Base-by-base conservation (phyloP, 208 protist species). In the Acanthamoeba royreba region DNA sequence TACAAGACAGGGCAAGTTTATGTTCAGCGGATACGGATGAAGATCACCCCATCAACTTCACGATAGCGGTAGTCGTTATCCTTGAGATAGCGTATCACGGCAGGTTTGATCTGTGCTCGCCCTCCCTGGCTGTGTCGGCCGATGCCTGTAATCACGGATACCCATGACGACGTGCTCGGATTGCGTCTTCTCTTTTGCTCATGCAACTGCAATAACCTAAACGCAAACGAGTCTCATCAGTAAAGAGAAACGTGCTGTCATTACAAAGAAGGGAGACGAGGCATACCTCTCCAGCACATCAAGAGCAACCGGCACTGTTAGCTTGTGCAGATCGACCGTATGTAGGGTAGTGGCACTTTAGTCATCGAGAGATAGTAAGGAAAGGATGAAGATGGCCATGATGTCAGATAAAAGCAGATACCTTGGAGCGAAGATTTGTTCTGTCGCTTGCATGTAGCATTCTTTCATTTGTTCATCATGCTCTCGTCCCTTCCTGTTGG, bases 61-160 rank as follows among this genome's bases (percentile, higher is more conserved):
- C 33, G 17, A 46, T 40, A 87, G 42, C 28, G 77, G 33, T 87
- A 87, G 42, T 28, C 19, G 47, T 58, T 49, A n/a, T 49, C 77
- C 19, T 19, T 2, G 11, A 87, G 33, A 25, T 87, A 35, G 7
- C 47, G 42, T 35, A 55, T 35, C 77, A 87, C 77, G 22, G 77
- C 77, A 0, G 77, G 77, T 35, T 87, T 87, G 28, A 87, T 87
- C 77, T 58, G 42, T 19, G 77, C 46, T 22, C 47, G 35, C 28
- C 47, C 47, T 49, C 77, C 42, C 43, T 87, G 46, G 33, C 46
- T 61, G 45, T 87, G 77, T 7, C 11, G 49, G 77, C 77, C 77
- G n/a, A 55, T 22, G 77, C 77, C 77, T 19, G 77, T 87, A 28
- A 87, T 87, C 28, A 87, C 77, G 13, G 77, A 87, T 28, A 87